Percentiles rank a stretch among this genome's conserved stretches.
These are phyloP conservation scores for Stellera chamaejasme DNA, from an alignment of 345 rosid genomes.

Conservation along the genomic window DNA sequence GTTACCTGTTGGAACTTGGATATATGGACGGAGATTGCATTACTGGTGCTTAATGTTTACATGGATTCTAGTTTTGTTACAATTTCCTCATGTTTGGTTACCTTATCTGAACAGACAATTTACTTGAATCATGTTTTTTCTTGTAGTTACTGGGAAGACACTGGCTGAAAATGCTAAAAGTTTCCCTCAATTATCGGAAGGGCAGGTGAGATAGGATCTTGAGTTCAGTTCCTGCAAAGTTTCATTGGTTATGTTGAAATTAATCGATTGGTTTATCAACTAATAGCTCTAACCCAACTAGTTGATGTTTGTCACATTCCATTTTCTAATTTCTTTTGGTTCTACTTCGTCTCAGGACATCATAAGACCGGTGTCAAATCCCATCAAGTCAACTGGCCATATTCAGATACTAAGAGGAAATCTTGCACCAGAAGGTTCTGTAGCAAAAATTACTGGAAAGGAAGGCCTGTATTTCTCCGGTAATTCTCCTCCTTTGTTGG, in stretches of 20 bases:
- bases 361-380: conserved; percentile 64
- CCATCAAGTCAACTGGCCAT: conserved; percentile 94
- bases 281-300: too few species aligned
- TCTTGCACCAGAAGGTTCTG: conserved; percentile 96
- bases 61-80: neutral
- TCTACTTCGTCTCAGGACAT: conserved; percentile 39
- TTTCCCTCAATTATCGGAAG: conserved; percentile 64
- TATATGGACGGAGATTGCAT: conserved; percentile 62
- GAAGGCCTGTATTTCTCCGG: conserved; percentile 96
- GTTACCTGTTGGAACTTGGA: conserved; percentile 56
- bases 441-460: conserved; percentile 98
- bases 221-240: neutral
- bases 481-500: conserved; percentile 10
- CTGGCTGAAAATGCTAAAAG: conserved; percentile 66
- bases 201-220: conserved; percentile 47
- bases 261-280: too few species aligned
- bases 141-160: conserved; percentile 86
- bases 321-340: too few species aligned
- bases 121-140: conserved; percentile 9
- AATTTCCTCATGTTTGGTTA: conserved; percentile 4
- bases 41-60: conserved; percentile 45
- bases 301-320: too few species aligned
- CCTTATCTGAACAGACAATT: conserved; percentile 2
- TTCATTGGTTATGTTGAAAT: conserved; percentile 1
- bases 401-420: conserved; percentile 86